Evolutionary conservation across 345 rosid genomes (phyloP), one percentile per base, ranked within the genome.

Genomic region (Murraya paniculata): DNA sequence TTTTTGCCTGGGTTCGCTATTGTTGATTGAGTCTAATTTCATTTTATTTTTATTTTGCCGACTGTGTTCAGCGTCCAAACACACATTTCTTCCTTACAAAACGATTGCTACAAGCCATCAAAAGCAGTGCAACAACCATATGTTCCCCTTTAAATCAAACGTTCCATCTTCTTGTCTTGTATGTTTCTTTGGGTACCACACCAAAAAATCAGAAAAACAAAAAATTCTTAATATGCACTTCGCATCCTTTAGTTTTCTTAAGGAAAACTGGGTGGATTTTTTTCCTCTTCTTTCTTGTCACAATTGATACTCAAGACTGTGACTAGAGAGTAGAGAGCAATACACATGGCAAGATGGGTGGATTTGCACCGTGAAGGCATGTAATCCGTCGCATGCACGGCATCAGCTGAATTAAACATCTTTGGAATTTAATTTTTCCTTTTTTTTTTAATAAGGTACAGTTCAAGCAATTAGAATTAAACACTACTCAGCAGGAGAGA

Each of bases 11-110:
- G 18, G 36, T 73, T 62, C 70, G 83, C 71, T 75, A 13, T 45
- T 80, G 67, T 50, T 55, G 71, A 77, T 80, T 79, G 61, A 35
- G 56, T 74, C 75, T 80, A 13, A 45, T 45, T 45, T 45, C 50
- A 0, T 38, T 61, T 61, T 10, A 3, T 61, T 27, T 27, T 25
- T 27, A 0, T 27, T 57, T 77, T 58, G 30, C 24, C 1, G 60
- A 6, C 76, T 62, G 25, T 71, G 53, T 1, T 27, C 75, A 0
- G 16, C 3, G 50, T 45, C 50, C 50, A 45, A 24, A 25, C 59
- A 55, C 68, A 65, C 21, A 39, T 39, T 67, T 38, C 59, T 39
- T 74, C 41, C 39, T 41, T n/a, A 67, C 68, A 4, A 73, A 66
- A 66, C 72, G 21, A 28, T 79, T n/a, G 61, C 6, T 73, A 39